These are phyloP conservation scores for Aspergillus sp. DNA, from an alignment of 2,329 filamentous ascomycete species.

Conservation along the genomic window DNA sequence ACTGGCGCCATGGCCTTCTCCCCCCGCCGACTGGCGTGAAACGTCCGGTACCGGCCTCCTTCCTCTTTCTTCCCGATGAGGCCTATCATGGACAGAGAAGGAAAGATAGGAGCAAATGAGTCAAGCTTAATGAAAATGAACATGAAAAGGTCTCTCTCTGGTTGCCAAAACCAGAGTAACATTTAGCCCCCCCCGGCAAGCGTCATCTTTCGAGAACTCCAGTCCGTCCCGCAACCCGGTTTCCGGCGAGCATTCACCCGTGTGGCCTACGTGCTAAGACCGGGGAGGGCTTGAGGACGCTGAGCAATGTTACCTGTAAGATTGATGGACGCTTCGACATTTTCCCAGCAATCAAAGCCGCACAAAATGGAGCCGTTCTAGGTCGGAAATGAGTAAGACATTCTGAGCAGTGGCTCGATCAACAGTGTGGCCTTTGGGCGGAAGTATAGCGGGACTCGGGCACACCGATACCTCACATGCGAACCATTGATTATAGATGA, in stretches of 20 bases:
- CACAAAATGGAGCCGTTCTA: background rate
- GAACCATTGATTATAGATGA: background rate
- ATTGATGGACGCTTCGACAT: background rate
- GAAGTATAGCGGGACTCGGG: background rate
- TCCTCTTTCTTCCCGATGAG: background rate
- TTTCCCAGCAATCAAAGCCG: background rate
- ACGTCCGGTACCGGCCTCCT: conserved; percentile 4
- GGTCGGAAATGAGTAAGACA: too few species aligned
- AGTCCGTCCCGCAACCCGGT: background rate
- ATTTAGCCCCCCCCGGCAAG: background rate
- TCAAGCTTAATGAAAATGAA: background rate
- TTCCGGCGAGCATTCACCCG: background rate
- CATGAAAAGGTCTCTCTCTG: conserved; percentile 18
- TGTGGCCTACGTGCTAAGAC: background rate
- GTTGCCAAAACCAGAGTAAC: too few species aligned
- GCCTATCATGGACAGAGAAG: background rate
- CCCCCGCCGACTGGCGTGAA: conserved; percentile 11
- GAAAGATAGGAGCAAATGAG: background rate
- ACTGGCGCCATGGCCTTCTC: conserved; percentile 10
- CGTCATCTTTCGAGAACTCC: background rate
- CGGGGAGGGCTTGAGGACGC: background rate
- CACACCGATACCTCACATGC: background rate
- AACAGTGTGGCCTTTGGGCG: background rate
- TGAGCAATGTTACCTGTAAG: background rate
- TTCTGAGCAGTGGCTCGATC: background rate